Conservation (phyloP, 169 alveolate genomes). For the Amoebophrya sp. region DNA sequence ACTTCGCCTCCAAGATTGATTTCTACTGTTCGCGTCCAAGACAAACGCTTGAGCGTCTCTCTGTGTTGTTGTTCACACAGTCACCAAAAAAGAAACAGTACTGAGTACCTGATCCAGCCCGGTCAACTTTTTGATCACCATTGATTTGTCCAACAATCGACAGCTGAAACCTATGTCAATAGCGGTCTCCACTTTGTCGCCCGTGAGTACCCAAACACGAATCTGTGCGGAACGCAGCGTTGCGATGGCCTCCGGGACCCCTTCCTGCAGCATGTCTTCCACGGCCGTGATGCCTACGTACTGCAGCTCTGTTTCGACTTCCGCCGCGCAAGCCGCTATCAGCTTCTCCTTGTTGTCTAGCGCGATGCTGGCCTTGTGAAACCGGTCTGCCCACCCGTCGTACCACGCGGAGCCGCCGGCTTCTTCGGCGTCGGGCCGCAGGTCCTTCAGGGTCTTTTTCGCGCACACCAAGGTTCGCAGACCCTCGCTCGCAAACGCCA, state of each 20-base stretch:
- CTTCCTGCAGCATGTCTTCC: conserved; percentile 64
- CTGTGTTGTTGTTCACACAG: no score
- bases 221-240: conserved; percentile 85
- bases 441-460: not conserved
- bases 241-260: conserved; percentile 83
- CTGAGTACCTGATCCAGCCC: not conserved
- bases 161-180: conserved; percentile 9
- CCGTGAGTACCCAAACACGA: conserved; percentile 92
- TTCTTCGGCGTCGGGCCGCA: no score
- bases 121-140: not conserved
- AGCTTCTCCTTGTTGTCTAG: not conserved
- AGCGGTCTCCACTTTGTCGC: conserved; percentile 95
- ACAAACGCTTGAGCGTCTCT: no score
- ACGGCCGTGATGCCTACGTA: conserved; percentile 88
- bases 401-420: no score
- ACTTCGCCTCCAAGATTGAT: no score
- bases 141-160: not conserved
- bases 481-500: not conserved
- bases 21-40: no score
- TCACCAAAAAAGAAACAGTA: no score
- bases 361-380: not conserved
- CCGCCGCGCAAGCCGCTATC: conserved; percentile 54
- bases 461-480: conserved; percentile 15
- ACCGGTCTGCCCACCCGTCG: not conserved
- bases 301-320: conserved; percentile 68